A percentile compares a stretch with the other conserved stretches of the same genome.
phyloP scores from a whole-genome alignment of 177 flowering plant genomes.

The Vitis hybrid region DNA sequence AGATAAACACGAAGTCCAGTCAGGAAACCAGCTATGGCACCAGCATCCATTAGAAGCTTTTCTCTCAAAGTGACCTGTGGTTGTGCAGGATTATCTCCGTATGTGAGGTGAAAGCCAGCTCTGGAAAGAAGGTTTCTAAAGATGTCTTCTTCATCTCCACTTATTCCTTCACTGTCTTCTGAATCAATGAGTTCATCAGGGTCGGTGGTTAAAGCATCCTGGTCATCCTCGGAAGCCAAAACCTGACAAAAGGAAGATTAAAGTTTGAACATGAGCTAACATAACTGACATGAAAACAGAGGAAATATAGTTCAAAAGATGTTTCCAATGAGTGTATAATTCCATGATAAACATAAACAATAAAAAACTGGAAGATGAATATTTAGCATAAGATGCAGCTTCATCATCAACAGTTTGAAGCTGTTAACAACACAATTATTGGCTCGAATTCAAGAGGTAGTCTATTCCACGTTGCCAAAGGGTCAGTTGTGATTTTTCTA shows the following conservation, averaged over 20 bases:
- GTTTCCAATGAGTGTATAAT: neutral
- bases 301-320: neutral
- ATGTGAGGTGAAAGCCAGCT: constrained; percentile 96
- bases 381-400: no score
- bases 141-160: constrained; percentile 98
- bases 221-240: constrained; percentile 97
- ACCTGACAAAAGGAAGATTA: constrained; percentile 49
- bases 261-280: neutral
- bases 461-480: no score
- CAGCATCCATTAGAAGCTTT: constrained; percentile 97
- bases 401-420: no score
- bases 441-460: no score
- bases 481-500: no score
- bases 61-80: constrained; percentile 97
- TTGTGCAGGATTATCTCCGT: constrained; percentile 93
- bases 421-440: no score
- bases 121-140: constrained; percentile 89
- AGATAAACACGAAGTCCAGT: constrained; percentile 98
- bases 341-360: neutral
- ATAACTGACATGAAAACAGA: neutral
- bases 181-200: constrained; percentile 97
- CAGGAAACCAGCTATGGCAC: constrained; percentile 96
- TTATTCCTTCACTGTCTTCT: constrained; percentile 94
- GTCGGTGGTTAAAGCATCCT: constrained; percentile 93
- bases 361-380: neutral